Conservation (phyloP, 2,329 filamentous ascomycete genomes). For the Hymenoscyphus repandus region DNA sequence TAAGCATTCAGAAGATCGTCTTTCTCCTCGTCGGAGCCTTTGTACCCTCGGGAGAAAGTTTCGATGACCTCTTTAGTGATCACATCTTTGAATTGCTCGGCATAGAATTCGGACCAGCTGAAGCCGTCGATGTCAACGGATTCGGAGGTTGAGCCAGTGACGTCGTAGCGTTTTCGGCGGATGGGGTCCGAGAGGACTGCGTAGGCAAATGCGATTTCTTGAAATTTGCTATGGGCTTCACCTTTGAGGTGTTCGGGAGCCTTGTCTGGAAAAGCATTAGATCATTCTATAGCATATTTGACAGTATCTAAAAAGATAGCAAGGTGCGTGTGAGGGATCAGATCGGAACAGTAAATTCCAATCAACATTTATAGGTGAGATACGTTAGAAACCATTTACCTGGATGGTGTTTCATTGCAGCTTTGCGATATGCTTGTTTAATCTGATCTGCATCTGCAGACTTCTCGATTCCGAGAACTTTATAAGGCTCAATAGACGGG, state of each 20-base stretch:
- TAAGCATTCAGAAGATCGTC: conserved; percentile 74
- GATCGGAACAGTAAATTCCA: background rate
- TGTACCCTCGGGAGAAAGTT: conserved; percentile 72
- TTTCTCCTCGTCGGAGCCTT: conserved; percentile 79
- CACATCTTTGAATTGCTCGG: conserved; percentile 72
- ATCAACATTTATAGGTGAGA: background rate
- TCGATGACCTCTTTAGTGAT: conserved; percentile 71
- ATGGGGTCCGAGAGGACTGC: conserved; percentile 80
- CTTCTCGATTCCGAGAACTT: conserved; percentile 66
- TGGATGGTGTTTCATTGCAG: conserved; percentile 81
- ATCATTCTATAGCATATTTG: background rate
- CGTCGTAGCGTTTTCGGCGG: conserved; percentile 81
- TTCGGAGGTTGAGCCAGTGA: conserved; percentile 84
- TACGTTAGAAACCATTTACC: conserved; percentile 44
- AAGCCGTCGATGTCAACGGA: conserved; percentile 77
- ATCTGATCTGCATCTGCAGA: conserved; percentile 72
- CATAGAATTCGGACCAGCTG: conserved; percentile 87
- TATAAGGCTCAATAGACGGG: conserved; percentile 64
- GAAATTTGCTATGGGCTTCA: conserved; percentile 74
- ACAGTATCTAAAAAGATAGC: background rate
- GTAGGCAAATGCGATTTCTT: conserved; percentile 89
- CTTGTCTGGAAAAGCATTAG: conserved; percentile 58
- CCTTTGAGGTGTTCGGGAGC: conserved; percentile 61
- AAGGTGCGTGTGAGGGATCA: background rate
- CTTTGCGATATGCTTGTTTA: conserved; percentile 87